Base-by-base conservation (phyloP, 225 moss, liverwort and hornwort species). In the Straminergon stramineum region DNA sequence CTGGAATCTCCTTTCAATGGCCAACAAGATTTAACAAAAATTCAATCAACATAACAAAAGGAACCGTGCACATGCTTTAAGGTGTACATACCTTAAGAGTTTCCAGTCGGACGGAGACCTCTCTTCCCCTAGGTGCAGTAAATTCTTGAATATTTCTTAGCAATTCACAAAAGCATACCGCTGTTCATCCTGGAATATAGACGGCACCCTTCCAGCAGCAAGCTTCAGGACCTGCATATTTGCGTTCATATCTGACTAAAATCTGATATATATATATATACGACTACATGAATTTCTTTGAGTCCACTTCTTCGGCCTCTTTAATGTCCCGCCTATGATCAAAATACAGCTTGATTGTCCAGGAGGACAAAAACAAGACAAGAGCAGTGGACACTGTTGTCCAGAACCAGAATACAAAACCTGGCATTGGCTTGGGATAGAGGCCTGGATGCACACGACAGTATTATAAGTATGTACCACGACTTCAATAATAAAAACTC, bases 371-470 rank as follows among this genome's bases (percentile, higher is more conserved):
- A 92, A 95, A 93, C 15, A 95, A 83, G 41, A 96, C 14, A 86
- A 94, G 92, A 52, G 90, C 73, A 43, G 87, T 62, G 86, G 93
- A 92, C 63, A 94, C 93, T n/a, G 68, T 87, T 41, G 93, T 90
- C 98, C 98, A 99, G 91, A 97, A 97, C 96, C 96, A 97, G 89
- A 93, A 96, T 51, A 97, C 95, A 92, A 93, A 96, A 32, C 79
- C 39, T 85, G 98, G 96, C 98, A 99, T 99, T 64, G 96, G 96
- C 74, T 94, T 93, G 14, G 97, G 96, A 89, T 97, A 99, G 75
- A 96, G 95, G 53, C 96, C 97, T 98, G 96, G 66, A 90, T 60
- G 73, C 86, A 90, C 55, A 93, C 32, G 14, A 81, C 57, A 85
- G 23, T n/a, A 75, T 52, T 39, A 53, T 43, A 22, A 84, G 83